phyloP scores from a whole-genome alignment of 352 stramenopile genomes.

The Paralagenidium karlingii region DNA sequence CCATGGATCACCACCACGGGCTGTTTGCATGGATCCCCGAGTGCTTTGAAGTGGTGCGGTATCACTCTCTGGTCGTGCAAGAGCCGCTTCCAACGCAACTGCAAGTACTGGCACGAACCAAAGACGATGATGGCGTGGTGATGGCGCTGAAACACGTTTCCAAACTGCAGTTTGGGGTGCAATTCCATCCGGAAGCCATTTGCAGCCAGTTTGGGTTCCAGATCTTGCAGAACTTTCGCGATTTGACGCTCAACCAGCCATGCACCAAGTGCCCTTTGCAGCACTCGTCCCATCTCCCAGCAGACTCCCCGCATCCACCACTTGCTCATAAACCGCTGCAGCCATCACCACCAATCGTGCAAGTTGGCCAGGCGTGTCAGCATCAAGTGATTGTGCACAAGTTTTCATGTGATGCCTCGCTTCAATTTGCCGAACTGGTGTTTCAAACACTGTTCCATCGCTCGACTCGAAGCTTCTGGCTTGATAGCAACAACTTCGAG shows the following conservation, averaged over 20 bases:
- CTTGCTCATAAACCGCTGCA: not conserved
- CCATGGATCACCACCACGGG: constrained; percentile 6
- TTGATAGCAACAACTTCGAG: constrained; percentile 68
- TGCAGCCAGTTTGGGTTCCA: constrained; percentile 79
- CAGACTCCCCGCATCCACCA: not conserved
- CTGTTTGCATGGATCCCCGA: constrained; percentile 53
- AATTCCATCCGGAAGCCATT: constrained; percentile 96
- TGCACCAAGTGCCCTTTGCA: constrained; percentile 31
- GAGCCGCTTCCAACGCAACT: constrained; percentile 15
- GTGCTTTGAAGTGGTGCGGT: constrained; percentile 88
- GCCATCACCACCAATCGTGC: not conserved
- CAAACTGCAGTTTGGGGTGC: constrained; percentile 89
- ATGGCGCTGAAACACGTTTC: constrained; percentile 84
- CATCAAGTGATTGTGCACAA: constrained; percentile 3
- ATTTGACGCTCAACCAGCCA: constrained; percentile 29
- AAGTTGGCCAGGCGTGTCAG: not conserved
- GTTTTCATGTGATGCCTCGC: constrained; percentile 12
- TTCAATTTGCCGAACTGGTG: constrained; percentile 45
- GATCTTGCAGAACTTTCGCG: constrained; percentile 84
- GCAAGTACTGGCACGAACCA: constrained; percentile 39
- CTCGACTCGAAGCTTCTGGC: constrained; percentile 52
- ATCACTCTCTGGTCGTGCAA: constrained; percentile 92
- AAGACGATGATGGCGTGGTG: constrained; percentile 52
- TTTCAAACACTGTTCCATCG: constrained; percentile 37
- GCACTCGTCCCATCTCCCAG: constrained; percentile 20